Conservation (phyloP, 345 rosid species). For the Camelina sativa region DNA sequence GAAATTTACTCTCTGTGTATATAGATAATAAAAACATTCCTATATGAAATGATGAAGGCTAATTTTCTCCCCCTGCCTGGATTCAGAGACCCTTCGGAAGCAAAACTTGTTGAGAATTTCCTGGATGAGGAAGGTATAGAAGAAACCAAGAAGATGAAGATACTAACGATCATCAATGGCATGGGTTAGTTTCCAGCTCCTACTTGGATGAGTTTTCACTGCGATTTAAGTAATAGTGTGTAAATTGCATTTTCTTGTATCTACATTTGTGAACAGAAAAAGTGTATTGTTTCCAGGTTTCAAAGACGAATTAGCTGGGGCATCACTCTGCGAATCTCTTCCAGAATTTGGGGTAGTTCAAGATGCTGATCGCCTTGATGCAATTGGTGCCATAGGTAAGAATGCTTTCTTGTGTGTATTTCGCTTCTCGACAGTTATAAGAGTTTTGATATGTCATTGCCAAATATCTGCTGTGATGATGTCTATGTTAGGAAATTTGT, state of each 20-base stretch:
- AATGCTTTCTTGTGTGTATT: slow-evolving; percentile 20
- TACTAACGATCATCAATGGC: slow-evolving; percentile 64
- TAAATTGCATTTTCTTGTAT: neutral
- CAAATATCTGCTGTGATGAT: neutral
- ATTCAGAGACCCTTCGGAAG: slow-evolving; percentile 69
- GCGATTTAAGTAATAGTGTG: neutral
- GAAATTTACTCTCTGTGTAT: slow-evolving; percentile 2
- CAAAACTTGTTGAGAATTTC: slow-evolving; percentile 72
- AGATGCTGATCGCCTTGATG: slow-evolving; percentile 96
- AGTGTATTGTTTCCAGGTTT: slow-evolving; percentile 59
- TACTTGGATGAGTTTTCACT: slow-evolving; percentile 11
- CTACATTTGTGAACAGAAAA: slow-evolving; percentile 2
- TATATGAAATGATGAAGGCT: slow-evolving; percentile 1
- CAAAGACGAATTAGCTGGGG: slow-evolving; percentile 69
- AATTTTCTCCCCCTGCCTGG: neutral
- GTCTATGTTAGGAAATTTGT: neutral
- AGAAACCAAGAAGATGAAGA: slow-evolving; percentile 64
- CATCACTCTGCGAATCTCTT: slow-evolving; percentile 45
- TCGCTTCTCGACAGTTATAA: neutral
- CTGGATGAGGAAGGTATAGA: slow-evolving; percentile 70
- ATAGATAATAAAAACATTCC: neutral
- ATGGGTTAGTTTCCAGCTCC: slow-evolving; percentile 62
- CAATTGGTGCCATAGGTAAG: slow-evolving; percentile 86
- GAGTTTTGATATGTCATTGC: neutral
- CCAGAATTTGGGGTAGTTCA: slow-evolving; percentile 87